phyloP scores from a whole-genome alignment of 2,329 filamentous ascomycete genomes.

The Aureobasidium sp. region DNA sequence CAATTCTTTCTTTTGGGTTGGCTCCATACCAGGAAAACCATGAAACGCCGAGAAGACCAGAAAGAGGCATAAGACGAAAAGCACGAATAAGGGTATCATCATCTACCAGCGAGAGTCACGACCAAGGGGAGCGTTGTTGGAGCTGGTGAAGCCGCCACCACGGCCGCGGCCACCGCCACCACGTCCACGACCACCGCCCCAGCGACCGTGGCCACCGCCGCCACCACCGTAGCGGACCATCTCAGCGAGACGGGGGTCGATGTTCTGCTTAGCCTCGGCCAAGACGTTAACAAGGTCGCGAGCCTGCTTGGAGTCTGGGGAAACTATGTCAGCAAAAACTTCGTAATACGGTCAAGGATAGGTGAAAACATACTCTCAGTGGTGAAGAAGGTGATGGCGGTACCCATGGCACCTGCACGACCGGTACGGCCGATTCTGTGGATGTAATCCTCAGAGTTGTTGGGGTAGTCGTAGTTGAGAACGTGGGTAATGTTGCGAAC shows the following conservation, averaged over 20 bases:
- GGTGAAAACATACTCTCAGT: conserved; percentile 78
- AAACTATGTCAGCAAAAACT: conserved; percentile 26
- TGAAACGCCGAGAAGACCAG: conserved; percentile 2
- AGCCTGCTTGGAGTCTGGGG: conserved; percentile 55
- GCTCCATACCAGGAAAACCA: background rate
- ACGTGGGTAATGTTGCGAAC: conserved; percentile 99
- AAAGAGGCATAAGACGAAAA: background rate
- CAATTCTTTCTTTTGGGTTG: background rate
- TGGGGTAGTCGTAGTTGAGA: conserved; percentile 99
- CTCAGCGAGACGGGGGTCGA: conserved; percentile 90
- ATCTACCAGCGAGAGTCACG: conserved; percentile 52
- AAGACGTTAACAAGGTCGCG: conserved; percentile 92
- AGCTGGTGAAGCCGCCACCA: conserved; percentile 42
- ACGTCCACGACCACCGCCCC: conserved; percentile 56
- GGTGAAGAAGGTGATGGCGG: conserved; percentile 97
- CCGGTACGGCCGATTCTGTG: conserved; percentile 63
- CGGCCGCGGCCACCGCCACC: conserved; percentile 33
- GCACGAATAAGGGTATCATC: conserved; percentile 16
- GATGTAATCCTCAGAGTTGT: conserved; percentile 71
- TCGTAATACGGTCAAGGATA: conserved; percentile 10
- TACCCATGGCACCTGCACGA: conserved; percentile 79
- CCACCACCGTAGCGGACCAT: conserved; percentile 91
- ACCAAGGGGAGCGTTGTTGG: conserved; percentile 53
- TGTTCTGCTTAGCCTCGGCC: conserved; percentile 93
- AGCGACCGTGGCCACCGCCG: conserved; percentile 60